Base-by-base conservation (phyloP, 2,329 filamentous ascomycete genomes). In the Cladosporium halotolerans region DNA sequence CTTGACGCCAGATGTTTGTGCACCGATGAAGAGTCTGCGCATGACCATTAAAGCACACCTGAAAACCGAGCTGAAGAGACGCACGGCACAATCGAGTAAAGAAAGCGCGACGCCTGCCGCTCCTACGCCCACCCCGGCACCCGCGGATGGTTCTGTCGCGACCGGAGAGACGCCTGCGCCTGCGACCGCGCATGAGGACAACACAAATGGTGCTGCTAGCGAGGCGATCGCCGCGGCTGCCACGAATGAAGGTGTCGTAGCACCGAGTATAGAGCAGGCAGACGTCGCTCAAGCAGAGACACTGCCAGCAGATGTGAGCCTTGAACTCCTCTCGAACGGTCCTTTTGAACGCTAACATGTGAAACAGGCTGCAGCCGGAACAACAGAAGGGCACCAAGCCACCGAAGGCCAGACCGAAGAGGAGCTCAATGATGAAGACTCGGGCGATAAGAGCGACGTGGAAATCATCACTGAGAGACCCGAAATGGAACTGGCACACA, bases 31-130 rank as follows among this genome's bases (percentile, higher is more conserved):
- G 68, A 84, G 86, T 28, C 76, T 97, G n/a, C 85, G 93, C 60
- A 93, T 88, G 23, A 99, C 93, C 1, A 86, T 97, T 60, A 87
- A 88, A 62, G 88, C 93, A 10, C 99, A 95, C 66, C 73, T 99
- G 45, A 88, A 91, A 64, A 95, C 86, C 0, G 88, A 90, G 61
- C 88, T 95, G 70, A 95, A 95, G 78, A 95, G 95, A 72, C 81
- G 87, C 57, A 86, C 91, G 63, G 71, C 72, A 57, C 69, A 75
- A 66, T 58, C 60, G 62, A 44, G 16, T 39, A 43, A 16, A n/a
- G 56, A 54, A 33, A 62, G 55, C 39, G 62, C 61, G 7, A 64
- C 68, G 5, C 60, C 65, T 18, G 40, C 56, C 38, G 42, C 50
- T 34, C 47, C 53, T 13, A 54, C 55, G 34, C 50, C 58, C 31